Percentiles rank a stretch among this genome's conserved stretches.
Evolutionary conservation across 2,329 filamentous ascomycete genomes (phyloP).

Genomic region (Pestalotiopsis sp.): DNA sequence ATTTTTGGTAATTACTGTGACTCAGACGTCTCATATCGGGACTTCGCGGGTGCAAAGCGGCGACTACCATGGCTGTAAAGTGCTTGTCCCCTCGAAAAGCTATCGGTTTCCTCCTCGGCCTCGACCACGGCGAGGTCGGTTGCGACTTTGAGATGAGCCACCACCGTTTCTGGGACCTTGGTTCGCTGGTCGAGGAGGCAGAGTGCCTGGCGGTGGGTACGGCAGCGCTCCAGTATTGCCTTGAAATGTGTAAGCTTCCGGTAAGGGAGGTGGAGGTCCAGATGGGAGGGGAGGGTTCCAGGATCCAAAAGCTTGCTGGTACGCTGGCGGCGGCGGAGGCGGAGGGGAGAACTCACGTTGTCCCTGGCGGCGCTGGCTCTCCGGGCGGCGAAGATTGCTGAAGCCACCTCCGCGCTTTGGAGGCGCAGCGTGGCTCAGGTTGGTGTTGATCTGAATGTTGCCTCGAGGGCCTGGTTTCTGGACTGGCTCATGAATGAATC

Average conservation of each 20-base stretch:
- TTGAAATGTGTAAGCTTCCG: slow-evolving; percentile 4
- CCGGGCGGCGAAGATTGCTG: slow-evolving; percentile 1
- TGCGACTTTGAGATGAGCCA: neutral
- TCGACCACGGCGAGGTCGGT: neutral
- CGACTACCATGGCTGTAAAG: neutral
- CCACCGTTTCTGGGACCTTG: neutral
- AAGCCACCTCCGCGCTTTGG: neutral
- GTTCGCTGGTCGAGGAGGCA: neutral
- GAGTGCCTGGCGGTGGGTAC: neutral
- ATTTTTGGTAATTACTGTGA: neutral
- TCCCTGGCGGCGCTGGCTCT: slow-evolving; percentile 3
- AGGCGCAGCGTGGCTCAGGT: neutral
- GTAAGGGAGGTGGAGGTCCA: slow-evolving; percentile 10
- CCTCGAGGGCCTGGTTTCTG: slow-evolving; percentile 20
- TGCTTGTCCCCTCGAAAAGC: neutral
- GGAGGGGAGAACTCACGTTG: slow-evolving; percentile 11
- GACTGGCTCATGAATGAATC: slow-evolving; percentile 29
- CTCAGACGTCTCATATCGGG: neutral
- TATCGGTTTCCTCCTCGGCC: neutral
- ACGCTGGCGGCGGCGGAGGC: slow-evolving; percentile 3
- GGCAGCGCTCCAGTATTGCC: neutral
- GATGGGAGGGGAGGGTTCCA: slow-evolving; percentile 7
- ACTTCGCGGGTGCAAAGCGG: neutral
- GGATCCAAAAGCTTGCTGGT: neutral
- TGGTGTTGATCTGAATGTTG: slow-evolving; percentile 25